phyloP scores from a whole-genome alignment of 176 grass and related monocot genomes.

The Carex scoparia region DNA sequence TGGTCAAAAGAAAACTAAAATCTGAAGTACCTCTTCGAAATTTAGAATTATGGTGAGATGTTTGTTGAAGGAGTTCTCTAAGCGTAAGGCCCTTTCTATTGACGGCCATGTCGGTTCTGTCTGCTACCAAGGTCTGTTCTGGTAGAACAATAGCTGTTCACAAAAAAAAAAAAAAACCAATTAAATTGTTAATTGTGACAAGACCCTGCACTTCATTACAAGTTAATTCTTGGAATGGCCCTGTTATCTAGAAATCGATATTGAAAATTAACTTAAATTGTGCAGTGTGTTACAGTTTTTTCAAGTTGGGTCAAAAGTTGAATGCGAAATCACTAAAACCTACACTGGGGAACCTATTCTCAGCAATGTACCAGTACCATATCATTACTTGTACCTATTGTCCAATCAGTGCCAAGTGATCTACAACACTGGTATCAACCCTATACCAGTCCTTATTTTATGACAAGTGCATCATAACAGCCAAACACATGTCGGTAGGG shows the following conservation, averaged over 20 bases:
- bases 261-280: neutral
- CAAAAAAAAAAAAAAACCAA: neutral
- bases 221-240: neutral
- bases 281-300: neutral
- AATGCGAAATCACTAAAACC: neutral
- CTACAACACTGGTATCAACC: too few relatives aligned
- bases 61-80: conserved; percentile 37
- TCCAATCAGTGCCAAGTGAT: too few relatives aligned
- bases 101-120: conserved; percentile 67
- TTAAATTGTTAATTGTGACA: neutral
- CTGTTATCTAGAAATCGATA: neutral
- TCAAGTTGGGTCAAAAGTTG: neutral
- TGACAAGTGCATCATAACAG: too few relatives aligned
- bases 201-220: neutral
- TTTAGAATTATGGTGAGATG: conserved; percentile 41
- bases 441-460: too few relatives aligned
- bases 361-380: too few relatives aligned
- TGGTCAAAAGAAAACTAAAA: neutral
- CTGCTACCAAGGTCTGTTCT: conserved; percentile 79
- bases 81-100: conserved; percentile 75
- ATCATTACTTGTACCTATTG: too few relatives aligned
- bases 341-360: too few relatives aligned
- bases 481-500: too few relatives aligned
- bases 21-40: conserved; percentile 21
- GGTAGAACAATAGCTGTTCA: conserved; percentile 43